These are phyloP conservation scores for Fusarium nurragi DNA, from an alignment of 2,329 filamentous ascomycete species.

Conservation along the genomic window DNA sequence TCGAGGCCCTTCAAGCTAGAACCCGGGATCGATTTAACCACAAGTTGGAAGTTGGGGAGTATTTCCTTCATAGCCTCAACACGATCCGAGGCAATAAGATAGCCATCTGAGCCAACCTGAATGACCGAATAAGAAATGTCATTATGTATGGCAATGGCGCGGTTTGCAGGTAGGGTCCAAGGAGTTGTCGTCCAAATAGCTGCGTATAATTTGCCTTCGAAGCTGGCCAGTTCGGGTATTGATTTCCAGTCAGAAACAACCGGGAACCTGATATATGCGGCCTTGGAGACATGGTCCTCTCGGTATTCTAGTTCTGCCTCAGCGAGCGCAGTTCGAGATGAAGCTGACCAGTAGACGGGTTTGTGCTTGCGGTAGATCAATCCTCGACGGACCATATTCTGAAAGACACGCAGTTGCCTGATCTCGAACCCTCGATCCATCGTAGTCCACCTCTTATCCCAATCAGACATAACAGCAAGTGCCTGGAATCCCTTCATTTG, in stretches of 20 bases:
- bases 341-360: slow-evolving; percentile 88
- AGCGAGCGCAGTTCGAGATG: slow-evolving; percentile 79
- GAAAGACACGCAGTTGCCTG: slow-evolving; percentile 78
- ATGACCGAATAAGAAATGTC: slow-evolving; percentile 79
- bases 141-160: slow-evolving; percentile 82
- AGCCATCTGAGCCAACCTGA: slow-evolving; percentile 62
- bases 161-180: slow-evolving; percentile 95
- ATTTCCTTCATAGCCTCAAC: slow-evolving; percentile 65
- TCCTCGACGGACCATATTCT: slow-evolving; percentile 75
- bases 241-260: slow-evolving; percentile 58
- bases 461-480: slow-evolving; percentile 83
- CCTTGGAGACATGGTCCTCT: slow-evolving; percentile 74
- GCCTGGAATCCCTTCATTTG: slow-evolving; percentile 79
- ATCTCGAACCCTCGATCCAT: slow-evolving; percentile 82
- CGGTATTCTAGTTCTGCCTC: slow-evolving; percentile 88
- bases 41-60: slow-evolving; percentile 62
- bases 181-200: slow-evolving; percentile 99
- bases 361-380: slow-evolving; percentile 82
- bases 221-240: slow-evolving; percentile 49
- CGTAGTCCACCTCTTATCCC: slow-evolving; percentile 79
- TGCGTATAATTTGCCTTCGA: slow-evolving; percentile 70
- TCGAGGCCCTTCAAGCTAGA: slow-evolving; percentile 70
- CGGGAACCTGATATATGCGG: slow-evolving; percentile 84
- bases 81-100: slow-evolving; percentile 78
- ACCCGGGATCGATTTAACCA: slow-evolving; percentile 69